A percentile compares a stretch with the other conserved stretches of the same genome.
Conservation (phyloP, 2,329 filamentous ascomycete species). For the Trichoderma hamatum region DNA sequence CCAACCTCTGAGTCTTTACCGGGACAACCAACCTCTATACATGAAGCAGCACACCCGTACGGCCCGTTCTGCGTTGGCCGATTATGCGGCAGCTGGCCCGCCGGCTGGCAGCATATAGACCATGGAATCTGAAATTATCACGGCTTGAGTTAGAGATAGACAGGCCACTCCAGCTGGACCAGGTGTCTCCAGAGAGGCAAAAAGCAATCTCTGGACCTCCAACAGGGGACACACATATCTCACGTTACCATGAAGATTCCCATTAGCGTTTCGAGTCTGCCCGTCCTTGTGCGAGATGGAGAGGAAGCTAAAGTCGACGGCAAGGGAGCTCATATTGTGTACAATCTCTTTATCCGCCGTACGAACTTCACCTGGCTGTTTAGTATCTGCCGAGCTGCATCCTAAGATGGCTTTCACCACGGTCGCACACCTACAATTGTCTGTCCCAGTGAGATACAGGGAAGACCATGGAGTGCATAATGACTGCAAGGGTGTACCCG, state of each 20-base stretch:
- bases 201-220: neutral
- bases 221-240: neutral
- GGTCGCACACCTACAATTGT: neutral
- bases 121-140: neutral
- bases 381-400: neutral
- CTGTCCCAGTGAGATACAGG: neutral
- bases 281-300: constrained; percentile 5
- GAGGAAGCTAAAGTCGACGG: neutral
- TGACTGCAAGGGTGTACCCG: neutral
- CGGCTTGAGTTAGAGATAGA: neutral
- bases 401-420: neutral
- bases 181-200: neutral
- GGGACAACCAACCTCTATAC: neutral
- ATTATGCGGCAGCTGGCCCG: constrained; percentile 7
- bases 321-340: neutral
- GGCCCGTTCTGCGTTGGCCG: neutral
- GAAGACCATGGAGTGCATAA: neutral
- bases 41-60: neutral
- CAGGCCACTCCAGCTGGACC: neutral
- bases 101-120: constrained; percentile 5
- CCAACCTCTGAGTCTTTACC: neutral
- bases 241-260: constrained; percentile 1
- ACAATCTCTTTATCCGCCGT: neutral
- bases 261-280: constrained; percentile 10
- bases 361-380: neutral